Percentiles rank a stretch among this genome's conserved stretches.
Evolutionary conservation across 1,284 basidiomycete species (phyloP).

Genomic region (Cutaneotrichosporon daszewskae): DNA sequence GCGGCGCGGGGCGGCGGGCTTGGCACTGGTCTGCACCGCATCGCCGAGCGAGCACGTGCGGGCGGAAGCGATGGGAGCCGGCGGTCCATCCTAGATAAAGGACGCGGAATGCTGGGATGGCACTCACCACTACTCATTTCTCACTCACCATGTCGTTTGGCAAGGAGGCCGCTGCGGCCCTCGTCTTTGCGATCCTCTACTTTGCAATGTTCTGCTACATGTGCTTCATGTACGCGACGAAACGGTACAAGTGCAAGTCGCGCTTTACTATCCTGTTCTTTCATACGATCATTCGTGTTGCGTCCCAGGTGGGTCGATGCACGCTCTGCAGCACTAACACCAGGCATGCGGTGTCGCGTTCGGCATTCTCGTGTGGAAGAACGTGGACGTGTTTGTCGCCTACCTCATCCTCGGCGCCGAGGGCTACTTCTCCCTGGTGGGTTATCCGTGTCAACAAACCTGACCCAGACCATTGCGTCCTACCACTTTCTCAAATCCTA

Average conservation of each 20-base stretch:
- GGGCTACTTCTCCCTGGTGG: constrained; percentile 32
- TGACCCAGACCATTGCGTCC: constrained; percentile 12
- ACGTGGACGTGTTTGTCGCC: constrained; percentile 17
- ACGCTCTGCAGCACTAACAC: background rate
- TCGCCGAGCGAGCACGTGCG: background rate
- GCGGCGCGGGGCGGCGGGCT: too few species aligned
- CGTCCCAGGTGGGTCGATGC: constrained; percentile 10
- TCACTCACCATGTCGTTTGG: background rate
- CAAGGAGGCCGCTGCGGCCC: constrained; percentile 11
- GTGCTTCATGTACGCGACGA: constrained; percentile 14
- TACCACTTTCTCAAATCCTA: constrained; percentile 19
- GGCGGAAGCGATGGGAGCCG: too few species aligned
- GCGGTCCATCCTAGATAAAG: too few species aligned
- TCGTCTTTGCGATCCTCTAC: constrained; percentile 17
- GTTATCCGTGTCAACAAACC: background rate
- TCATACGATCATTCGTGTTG: constrained; percentile 16
- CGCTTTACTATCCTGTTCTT: constrained; percentile 16
- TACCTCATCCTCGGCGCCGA: constrained; percentile 29
- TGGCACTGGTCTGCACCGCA: too few species aligned
- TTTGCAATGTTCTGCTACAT: constrained; percentile 10
- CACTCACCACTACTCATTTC: too few species aligned
- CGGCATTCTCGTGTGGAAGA: constrained; percentile 13
- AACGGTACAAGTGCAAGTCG: constrained; percentile 15
- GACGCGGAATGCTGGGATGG: background rate
- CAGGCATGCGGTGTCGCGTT: constrained; percentile 15